Base-by-base conservation (phyloP, 805 yeast genomes). In the Cyberlindnera nakhonratchasimensis region DNA sequence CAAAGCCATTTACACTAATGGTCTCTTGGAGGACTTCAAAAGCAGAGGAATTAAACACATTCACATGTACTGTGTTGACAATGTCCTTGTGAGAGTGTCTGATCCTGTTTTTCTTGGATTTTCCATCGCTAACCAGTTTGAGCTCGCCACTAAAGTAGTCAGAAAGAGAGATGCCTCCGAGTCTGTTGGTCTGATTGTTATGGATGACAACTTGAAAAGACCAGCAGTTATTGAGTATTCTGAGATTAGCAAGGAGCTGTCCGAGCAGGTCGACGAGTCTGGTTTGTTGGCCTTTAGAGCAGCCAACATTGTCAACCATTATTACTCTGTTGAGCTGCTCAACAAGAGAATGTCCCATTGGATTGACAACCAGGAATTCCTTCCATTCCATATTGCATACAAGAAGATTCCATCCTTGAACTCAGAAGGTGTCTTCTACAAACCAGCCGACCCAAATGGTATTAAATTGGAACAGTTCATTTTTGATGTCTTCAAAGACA, bases 31-130 rank as follows among this genome's bases (percentile, higher is more conserved):
- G 6, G 96, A 91, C 61, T 77, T 93, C 60, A 57, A 66, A 22
- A 46, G 53, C 7, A 80, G 79, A 43, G 89, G 88, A 6, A 78
- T 91, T 50, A 79, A 86, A 63, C 98, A 93, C 61, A 74, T 93
- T 47, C 97, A 93, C 66, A 87, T 90, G 86, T 93, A 89, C 67
- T 91, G 98, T 66, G 98, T 93, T 37, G 99, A 93, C 66, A 93
- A 93, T 64, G 82, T 86, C 23, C 71, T 93, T 37, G 97, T 90
- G 26, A 83, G 81, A 62, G 87, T 91, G 40, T 97, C 96, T 2
- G 99, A 93, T 61, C 99, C 99, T 3, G 71, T 79, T 1, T 71
- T 71, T 43, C 67, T 93, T 47, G 99, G 99, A 0, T 91, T 83
- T 66, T 81, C 97, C 11, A 79, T 83, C 22, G 65, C 66, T 28